Conservation (phyloP, 2,329 filamentous ascomycete species). For the Teratosphaeria zuluensis region DNA sequence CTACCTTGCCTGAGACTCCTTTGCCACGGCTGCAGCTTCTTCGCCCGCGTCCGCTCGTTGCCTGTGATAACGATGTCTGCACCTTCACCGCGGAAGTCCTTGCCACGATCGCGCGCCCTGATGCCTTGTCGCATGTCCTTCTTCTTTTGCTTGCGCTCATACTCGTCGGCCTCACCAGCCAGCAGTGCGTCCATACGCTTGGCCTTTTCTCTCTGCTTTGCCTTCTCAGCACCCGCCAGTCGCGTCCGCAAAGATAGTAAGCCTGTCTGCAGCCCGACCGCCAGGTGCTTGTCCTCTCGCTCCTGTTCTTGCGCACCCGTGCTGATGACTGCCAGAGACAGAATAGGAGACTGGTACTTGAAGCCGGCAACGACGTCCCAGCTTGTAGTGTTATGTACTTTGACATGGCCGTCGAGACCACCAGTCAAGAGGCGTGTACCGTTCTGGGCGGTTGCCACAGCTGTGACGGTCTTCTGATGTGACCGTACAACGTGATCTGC, state of each 20-base stretch:
- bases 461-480: slow-evolving; percentile 96
- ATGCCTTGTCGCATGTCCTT: slow-evolving; percentile 51
- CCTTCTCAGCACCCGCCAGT: slow-evolving; percentile 73
- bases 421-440: slow-evolving; percentile 76
- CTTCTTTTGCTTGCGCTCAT: slow-evolving; percentile 62
- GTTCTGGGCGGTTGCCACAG: slow-evolving; percentile 69
- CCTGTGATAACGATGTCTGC: slow-evolving; percentile 81
- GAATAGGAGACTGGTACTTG: slow-evolving; percentile 86
- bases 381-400: slow-evolving; percentile 84
- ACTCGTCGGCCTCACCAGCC: slow-evolving; percentile 65
- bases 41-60: slow-evolving; percentile 54
- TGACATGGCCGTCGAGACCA: slow-evolving; percentile 89
- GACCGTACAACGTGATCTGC: slow-evolving; percentile 80
- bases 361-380: slow-evolving; percentile 96
- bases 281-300: slow-evolving; percentile 80
- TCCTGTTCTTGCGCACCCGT: slow-evolving; percentile 38
- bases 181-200: slow-evolving; percentile 78
- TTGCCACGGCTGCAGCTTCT: slow-evolving; percentile 69
- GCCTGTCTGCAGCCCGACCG: slow-evolving; percentile 89
- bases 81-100: slow-evolving; percentile 74
- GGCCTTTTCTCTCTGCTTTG: slow-evolving; percentile 63
- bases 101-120: slow-evolving; percentile 50
- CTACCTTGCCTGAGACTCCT: slow-evolving; percentile 66
- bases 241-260: slow-evolving; percentile 84
- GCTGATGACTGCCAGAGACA: slow-evolving; percentile 71